phyloP scores from a whole-genome alignment of 352 stramenopile species.

The Saprolegnia diclina region DNA sequence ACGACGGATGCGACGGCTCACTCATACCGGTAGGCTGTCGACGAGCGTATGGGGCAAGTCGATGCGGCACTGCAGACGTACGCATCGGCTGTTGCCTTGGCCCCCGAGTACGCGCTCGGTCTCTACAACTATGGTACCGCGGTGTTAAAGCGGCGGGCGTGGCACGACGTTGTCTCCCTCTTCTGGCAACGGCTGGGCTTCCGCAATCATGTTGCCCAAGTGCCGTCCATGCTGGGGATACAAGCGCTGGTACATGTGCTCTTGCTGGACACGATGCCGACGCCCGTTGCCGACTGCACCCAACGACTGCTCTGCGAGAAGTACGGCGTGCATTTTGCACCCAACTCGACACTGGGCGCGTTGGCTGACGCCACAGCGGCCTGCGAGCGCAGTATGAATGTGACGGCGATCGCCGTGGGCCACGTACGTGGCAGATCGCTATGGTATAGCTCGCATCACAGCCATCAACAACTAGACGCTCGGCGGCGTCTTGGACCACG shows the following conservation, averaged over 20 bases:
- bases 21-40: not conserved
- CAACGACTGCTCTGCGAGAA: not conserved
- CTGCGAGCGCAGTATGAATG: not conserved
- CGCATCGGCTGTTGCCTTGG: not conserved
- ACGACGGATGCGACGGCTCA: not conserved
- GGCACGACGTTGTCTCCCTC: not conserved
- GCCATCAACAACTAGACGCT: too few relatives aligned
- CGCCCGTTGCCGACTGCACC: not conserved
- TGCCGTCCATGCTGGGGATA: not conserved
- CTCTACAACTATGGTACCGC: constrained; percentile 12
- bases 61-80: not conserved
- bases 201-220: not conserved
- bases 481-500: not conserved
- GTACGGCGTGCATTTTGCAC: not conserved
- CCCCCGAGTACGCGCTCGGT: not conserved
- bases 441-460: too few relatives aligned
- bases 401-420: not conserved
- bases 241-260: not conserved
- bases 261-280: not conserved
- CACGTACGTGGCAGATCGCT: too few relatives aligned
- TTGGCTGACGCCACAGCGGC: not conserved
- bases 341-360: not conserved
- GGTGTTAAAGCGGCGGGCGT: not conserved
- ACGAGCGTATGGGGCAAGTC: not conserved
- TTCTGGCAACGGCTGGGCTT: not conserved